These are phyloP conservation scores for Pleurotus cornucopiae DNA, from an alignment of 768 basidiomycete species.

Conservation along the genomic window DNA sequence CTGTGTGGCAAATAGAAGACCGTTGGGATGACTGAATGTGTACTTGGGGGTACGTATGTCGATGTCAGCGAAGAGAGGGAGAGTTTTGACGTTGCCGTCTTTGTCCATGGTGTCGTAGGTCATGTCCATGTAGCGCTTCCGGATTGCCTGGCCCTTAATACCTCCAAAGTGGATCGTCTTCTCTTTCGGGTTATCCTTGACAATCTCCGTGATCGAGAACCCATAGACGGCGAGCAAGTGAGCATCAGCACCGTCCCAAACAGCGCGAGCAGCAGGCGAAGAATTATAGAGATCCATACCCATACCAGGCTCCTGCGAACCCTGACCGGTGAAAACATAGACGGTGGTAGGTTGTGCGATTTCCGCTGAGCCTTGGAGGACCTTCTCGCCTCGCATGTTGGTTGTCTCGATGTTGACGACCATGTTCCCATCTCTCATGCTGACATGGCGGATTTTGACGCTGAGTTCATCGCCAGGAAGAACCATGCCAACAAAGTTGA, in stretches of 20 bases:
- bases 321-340: conserved; percentile 98
- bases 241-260: conserved; percentile 95
- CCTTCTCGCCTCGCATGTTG: conserved; percentile 85
- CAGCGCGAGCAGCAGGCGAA: conserved; percentile 91
- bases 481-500: conserved; percentile 97
- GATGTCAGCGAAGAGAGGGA: conserved; percentile 95
- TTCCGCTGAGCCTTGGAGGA: conserved; percentile 88
- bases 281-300: conserved; percentile 96
- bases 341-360: conserved; percentile 90
- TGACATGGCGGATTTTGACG: conserved; percentile 85
- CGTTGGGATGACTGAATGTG: conserved; percentile 96
- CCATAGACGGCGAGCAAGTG: conserved; percentile 94
- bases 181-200: conserved; percentile 97
- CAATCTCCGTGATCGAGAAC: conserved; percentile 98
- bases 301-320: conserved; percentile 98
- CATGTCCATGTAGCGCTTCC: conserved; percentile 99
- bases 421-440: conserved; percentile 92
- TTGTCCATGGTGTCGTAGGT: conserved; percentile 96
- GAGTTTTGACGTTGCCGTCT: conserved; percentile 92
- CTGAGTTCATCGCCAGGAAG: conserved; percentile 83
- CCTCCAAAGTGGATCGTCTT: conserved; percentile 99
- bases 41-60: conserved; percentile 92
- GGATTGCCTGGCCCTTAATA: conserved; percentile 97
- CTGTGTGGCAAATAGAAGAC: conserved; percentile 95
- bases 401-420: conserved; percentile 84